Evolutionary conservation across 2,329 filamentous ascomycete genomes (phyloP).

Genomic region (Claviceps africana): DNA sequence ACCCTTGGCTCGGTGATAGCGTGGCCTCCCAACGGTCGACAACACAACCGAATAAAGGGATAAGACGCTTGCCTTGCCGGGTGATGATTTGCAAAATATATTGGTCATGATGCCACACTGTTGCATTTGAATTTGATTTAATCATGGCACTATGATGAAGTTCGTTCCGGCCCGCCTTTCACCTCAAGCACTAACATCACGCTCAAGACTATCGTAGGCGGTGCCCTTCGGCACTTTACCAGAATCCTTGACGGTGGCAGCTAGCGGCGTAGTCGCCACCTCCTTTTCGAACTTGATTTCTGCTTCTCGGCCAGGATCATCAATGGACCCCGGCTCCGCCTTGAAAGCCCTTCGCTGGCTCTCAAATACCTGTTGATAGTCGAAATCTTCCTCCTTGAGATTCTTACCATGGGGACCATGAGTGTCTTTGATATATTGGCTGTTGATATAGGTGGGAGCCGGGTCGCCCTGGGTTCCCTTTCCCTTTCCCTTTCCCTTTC

Average conservation of each 20-base stretch:
- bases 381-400: slow-evolving; percentile 24
- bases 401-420: slow-evolving; percentile 30
- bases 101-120: no score
- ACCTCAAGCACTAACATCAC: slow-evolving; percentile 1
- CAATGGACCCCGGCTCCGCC: slow-evolving; percentile 29
- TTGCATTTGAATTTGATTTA: no score
- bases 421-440: slow-evolving; percentile 17
- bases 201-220: slow-evolving; percentile 18
- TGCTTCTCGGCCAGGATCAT: slow-evolving; percentile 33
- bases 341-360: slow-evolving; percentile 25
- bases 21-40: no score
- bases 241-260: slow-evolving; percentile 14
- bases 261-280: slow-evolving; percentile 11
- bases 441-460: slow-evolving; percentile 26
- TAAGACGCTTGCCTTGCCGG: no score
- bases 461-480: slow-evolving; percentile 8
- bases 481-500: no score
- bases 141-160: background rate
- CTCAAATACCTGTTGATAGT: slow-evolving; percentile 19
- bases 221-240: slow-evolving; percentile 13
- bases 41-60: no score
- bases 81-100: no score
- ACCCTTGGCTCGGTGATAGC: no score
- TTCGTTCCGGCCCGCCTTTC: background rate
- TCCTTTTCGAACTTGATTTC: slow-evolving; percentile 26